Base-by-base conservation (phyloP, 2,329 filamentous ascomycete genomes). In the Neobulgaria alba region DNA sequence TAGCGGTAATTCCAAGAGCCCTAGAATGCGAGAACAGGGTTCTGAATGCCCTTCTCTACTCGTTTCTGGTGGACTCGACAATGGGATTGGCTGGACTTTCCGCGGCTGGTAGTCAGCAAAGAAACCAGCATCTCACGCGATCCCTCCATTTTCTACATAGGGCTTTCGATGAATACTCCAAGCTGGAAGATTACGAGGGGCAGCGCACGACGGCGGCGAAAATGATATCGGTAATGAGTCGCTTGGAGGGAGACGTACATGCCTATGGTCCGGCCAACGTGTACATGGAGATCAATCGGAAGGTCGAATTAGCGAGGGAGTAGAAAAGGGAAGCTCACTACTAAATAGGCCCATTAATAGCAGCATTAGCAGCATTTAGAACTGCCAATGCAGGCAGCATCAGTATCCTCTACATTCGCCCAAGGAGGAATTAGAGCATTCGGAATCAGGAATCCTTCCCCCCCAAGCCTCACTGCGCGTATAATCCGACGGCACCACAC, bases 151-250 rank as follows among this genome's bases (percentile, higher is more conserved):
- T 51, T 31, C 47, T 58, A 29, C 52, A 56, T 35, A 46, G 53
- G 7, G 47, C 56, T 7, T 56, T 57, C 49, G 60, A 63, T 39
- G 72, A 73, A 46, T 83, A 70, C 53, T 70, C 72, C 41, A 67
- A 67, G 39, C 62, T 79, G 10, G 71, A 77, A 49, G 76, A 82
- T 59, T 57, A 75, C 9, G 61, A 66, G 18, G 75, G 75, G 1
- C 74, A 79, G 55, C 73, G 76, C 48, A 74, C 80, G 51, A 74
- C 79, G 63, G 52, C 82, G 57, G 72, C 74, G 33, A 82, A 82
- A 83, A 82, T 59, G 73, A 75, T 8, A 72, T 72, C n/a, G 67
- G 83, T 36, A 74, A 79, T 58, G 71, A 73, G 53, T 62, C 77
- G 44, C 63, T 72, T 17, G 77, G 72, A 3, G 75, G 80, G 53